Evolutionary conservation across 2,329 filamentous ascomycete genomes (phyloP), one percentile per base, ranked within the genome.

Genomic region (Calonectria pseudoreteaudii): DNA sequence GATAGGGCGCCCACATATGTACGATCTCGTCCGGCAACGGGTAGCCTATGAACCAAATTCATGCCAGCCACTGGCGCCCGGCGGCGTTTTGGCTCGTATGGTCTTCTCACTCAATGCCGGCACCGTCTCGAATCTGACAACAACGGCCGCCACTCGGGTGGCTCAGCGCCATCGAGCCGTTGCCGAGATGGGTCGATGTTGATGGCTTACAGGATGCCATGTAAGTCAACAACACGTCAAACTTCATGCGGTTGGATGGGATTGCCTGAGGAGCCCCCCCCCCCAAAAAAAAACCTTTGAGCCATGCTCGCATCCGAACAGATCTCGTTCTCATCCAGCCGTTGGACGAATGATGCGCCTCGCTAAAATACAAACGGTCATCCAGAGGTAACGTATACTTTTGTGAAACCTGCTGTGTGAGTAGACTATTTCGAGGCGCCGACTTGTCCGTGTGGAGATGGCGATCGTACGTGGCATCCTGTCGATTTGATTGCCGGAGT

Each of bases 401-500:
- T 74, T 75, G 67, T 26, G 67, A 66, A 66, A 50, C 66, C 56
- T 49, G 20, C 36, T 53, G 49, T 41, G 9, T 30, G 56, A 34
- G 56, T 68, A 34, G 68, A 52, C 50, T 67, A 70, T 67, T 47
- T 65, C 18, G 23, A 71, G 62, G 36, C 16, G 9, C 58, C 50
- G 73, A 78, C 74, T 74, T 69, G 68, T 26, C 66, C 44, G 71
- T 26, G 69, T 78, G 77, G 78, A 71, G 70, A 69, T 75, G 50
- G 31, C 66, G 49, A 76, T 60, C 50, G 62, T 75, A 77, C 60
- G 75, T 71, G 70, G 47, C 49, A 31, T 65, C 68, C 68, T 31
- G 13, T 26, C 36, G 49, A 56, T 56, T 65, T 28, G 11, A 28
- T 56, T 56, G n/a, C 28, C 38, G 72, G 41, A 65, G 50, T 62